Percentiles rank a stretch among this genome's conserved stretches.
Evolutionary conservation across 495 filamentous ascomycete species (phyloP).

Genomic region (Hypoxylon cercidicola): DNA sequence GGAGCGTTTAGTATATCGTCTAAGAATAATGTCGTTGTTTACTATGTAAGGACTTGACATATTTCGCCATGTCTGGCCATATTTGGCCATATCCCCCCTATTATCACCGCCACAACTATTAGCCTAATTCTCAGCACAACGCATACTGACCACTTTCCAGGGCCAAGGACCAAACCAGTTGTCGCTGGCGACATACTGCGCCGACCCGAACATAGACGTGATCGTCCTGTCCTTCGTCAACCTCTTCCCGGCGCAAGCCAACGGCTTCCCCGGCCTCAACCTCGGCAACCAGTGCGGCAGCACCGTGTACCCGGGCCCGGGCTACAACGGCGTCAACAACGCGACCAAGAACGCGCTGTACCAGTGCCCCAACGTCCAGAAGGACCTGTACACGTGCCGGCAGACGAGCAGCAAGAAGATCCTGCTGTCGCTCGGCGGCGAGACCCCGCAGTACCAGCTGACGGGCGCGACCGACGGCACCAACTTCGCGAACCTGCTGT

Average conservation of each 20-base stretch:
- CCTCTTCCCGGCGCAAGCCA: conserved; percentile 65
- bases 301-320: conserved; percentile 46
- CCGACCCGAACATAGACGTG: conserved; percentile 69
- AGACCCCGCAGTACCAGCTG: conserved; percentile 53
- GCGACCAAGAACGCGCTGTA: conserved; percentile 39
- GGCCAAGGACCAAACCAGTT: conserved; percentile 59
- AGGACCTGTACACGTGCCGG: conserved; percentile 63
- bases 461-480: conserved; percentile 58
- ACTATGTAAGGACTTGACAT: conserved; percentile 63
- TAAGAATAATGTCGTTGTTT: conserved; percentile 61
- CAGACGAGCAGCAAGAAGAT: conserved; percentile 67
- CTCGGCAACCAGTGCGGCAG: conserved; percentile 73
- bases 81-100: neutral
- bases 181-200: conserved; percentile 66
- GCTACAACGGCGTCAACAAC: conserved; percentile 42
- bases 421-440: conserved; percentile 73
- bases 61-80: neutral
- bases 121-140: no score
- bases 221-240: conserved; percentile 75
- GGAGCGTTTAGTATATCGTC: conserved; percentile 33
- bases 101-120: neutral
- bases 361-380: conserved; percentile 47
- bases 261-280: conserved; percentile 68
- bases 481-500: conserved; percentile 69
- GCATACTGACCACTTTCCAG: conserved; percentile 35